A percentile compares a stretch with the other conserved stretches of the same genome.
phyloP scores from a whole-genome alignment of 345 rosid species.

The Rhizophora mangle region DNA sequence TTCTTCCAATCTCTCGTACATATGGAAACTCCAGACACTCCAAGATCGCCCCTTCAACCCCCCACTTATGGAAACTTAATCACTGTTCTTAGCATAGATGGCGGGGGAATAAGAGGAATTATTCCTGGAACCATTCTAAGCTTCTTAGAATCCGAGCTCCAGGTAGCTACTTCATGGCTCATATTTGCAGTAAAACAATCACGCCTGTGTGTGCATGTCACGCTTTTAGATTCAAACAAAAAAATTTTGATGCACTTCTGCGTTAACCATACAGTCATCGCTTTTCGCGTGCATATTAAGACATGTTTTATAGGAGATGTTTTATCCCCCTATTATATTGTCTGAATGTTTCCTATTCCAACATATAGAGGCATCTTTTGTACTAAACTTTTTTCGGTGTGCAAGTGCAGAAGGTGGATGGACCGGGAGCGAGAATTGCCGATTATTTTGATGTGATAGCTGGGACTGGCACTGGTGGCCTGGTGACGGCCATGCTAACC shows the following conservation, averaged over 20 bases:
- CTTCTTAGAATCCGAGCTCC: conserved; percentile 25
- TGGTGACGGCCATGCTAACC: conserved; percentile 31
- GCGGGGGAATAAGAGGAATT: conserved; percentile 24
- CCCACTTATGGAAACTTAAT: conserved; percentile 16
- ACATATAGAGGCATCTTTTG: background rate
- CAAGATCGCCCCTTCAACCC: conserved; percentile 9
- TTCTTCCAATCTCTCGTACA: background rate
- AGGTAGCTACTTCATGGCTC: conserved; percentile 1
- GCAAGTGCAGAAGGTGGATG: conserved; percentile 26
- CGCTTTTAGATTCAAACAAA: too few species aligned
- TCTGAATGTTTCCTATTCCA: background rate
- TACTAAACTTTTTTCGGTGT: background rate
- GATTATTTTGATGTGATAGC: conserved; percentile 32
- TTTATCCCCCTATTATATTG: background rate
- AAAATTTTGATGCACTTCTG: too few species aligned
- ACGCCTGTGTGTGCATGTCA: too few species aligned
- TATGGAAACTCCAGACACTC: background rate
- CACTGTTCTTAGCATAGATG: conserved; percentile 23
- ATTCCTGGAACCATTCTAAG: conserved; percentile 20
- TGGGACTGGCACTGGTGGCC: conserved; percentile 32
- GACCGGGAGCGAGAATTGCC: conserved; percentile 29
- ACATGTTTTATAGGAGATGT: background rate
- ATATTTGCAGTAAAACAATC: too few species aligned
- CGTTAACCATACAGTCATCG: background rate
- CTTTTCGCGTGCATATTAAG: background rate